These are phyloP conservation scores for Mycena sanguinolenta DNA, from an alignment of 768 basidiomycete genomes.

Conservation along the genomic window DNA sequence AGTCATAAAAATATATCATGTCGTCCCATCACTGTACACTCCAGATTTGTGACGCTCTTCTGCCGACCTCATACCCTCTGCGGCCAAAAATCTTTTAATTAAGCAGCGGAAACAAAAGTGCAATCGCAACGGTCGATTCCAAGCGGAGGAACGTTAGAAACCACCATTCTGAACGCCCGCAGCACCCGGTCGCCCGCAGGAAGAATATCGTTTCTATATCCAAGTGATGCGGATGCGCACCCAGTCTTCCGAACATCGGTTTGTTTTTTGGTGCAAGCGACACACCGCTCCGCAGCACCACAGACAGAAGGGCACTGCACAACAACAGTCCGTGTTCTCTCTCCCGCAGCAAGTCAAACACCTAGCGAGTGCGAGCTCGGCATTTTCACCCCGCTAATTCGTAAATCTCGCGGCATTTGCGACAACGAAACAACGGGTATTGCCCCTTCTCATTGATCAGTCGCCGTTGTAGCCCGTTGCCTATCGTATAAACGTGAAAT, in stretches of 20 bases:
- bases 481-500: neutral
- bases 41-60: constrained; percentile 12
- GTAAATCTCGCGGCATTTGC: neutral
- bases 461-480: constrained; percentile 1
- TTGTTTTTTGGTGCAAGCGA: too few relatives aligned
- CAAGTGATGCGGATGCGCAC: neutral
- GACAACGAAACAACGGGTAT: neutral
- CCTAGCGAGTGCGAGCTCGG: neutral
- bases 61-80: constrained; percentile 8
- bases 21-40: constrained; percentile 20
- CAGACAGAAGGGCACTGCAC: neutral
- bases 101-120: constrained; percentile 3
- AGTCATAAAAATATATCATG: constrained; percentile 11
- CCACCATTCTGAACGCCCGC: constrained; percentile 18
- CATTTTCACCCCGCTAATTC: neutral
- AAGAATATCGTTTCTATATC: neutral
- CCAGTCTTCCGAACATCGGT: constrained; percentile 3
- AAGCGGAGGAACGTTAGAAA: constrained; percentile 18
- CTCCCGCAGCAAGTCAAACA: neutral
- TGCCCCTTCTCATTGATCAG: neutral
- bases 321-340: neutral
- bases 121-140: neutral
- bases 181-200: constrained; percentile 22
- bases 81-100: constrained; percentile 19
- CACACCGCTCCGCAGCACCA: neutral